A percentile compares a stretch with the other conserved stretches of the same genome.
These are phyloP conservation scores for Acanthamoeba rhysodes DNA, from an alignment of 208 protist genomes.

Conservation along the genomic window DNA sequence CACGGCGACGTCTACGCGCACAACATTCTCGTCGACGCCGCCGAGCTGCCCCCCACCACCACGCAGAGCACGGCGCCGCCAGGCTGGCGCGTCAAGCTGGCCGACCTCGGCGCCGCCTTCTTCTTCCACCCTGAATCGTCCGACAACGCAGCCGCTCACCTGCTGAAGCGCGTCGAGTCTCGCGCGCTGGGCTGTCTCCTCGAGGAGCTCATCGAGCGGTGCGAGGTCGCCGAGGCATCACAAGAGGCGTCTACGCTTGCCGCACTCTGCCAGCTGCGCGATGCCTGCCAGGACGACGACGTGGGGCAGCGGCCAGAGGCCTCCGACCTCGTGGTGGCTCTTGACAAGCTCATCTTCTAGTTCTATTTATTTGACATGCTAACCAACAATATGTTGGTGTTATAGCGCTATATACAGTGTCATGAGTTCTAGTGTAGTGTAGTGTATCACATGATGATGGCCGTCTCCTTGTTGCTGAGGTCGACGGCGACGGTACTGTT, in stretches of 20 bases:
- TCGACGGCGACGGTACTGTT: no score
- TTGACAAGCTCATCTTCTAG: no score
- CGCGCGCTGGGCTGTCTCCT: slow-evolving; percentile 9
- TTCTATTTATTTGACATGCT: no score
- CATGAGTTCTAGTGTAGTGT: no score
- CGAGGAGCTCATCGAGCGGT: slow-evolving; percentile 33
- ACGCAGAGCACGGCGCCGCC: background rate
- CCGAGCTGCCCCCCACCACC: background rate
- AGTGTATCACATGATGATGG: no score
- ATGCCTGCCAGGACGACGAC: background rate
- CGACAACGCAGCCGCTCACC: background rate
- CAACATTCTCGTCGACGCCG: slow-evolving; percentile 6
- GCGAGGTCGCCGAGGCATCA: background rate
- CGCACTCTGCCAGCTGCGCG: background rate
- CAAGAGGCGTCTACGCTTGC: background rate
- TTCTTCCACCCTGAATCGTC: background rate
- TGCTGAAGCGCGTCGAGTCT: slow-evolving; percentile 36
- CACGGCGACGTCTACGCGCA: slow-evolving; percentile 26
- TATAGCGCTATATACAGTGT: no score
- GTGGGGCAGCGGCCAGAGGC: background rate
- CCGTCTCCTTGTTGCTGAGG: no score
- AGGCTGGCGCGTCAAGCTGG: slow-evolving; percentile 15
- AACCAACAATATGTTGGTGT: no score
- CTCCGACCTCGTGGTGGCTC: background rate
- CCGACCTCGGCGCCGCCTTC: background rate